Percentiles rank a stretch among this genome's conserved stretches.
phyloP scores from a whole-genome alignment of 768 basidiomycete species.

The Hygrocybe coccinea region DNA sequence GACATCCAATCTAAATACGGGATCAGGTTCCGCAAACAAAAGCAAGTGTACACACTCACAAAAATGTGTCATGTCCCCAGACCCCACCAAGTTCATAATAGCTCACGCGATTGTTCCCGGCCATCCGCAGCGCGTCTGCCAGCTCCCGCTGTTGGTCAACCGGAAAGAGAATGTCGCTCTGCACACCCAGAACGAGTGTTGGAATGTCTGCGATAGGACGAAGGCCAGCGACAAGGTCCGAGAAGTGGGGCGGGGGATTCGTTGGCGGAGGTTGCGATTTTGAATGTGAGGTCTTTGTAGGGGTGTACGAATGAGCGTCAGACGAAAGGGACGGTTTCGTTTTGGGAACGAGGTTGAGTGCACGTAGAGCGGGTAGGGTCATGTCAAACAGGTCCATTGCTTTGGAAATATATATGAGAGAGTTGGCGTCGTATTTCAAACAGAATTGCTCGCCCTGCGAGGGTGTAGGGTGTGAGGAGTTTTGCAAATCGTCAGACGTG shows the following conservation, averaged over 20 bases:
- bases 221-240: constrained; percentile 75
- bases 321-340: constrained; percentile 19
- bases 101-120: constrained; percentile 82
- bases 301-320: constrained; percentile 16
- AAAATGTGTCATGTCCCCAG: constrained; percentile 99
- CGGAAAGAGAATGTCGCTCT: constrained; percentile 94
- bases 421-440: constrained; percentile 98
- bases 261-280: constrained; percentile 70
- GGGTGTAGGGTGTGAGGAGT: constrained; percentile 25
- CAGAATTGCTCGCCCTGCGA: constrained; percentile 98
- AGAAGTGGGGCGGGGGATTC: constrained; percentile 70
- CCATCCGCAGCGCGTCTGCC: constrained; percentile 84
- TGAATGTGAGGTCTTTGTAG: constrained; percentile 42
- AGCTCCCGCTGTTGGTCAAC: constrained; percentile 96
- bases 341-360: constrained; percentile 51
- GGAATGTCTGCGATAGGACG: constrained; percentile 71
- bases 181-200: constrained; percentile 84
- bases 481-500: constrained; percentile 45
- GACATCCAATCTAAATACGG: constrained; percentile 61
- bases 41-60: constrained; percentile 51
- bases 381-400: constrained; percentile 99
- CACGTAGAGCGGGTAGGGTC: constrained; percentile 68
- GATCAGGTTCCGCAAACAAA: background rate
- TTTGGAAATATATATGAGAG: constrained; percentile 96
- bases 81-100: constrained; percentile 98